phyloP scores from a whole-genome alignment of 2,329 filamentous ascomycete genomes.

The Neonectria ditissima region DNA sequence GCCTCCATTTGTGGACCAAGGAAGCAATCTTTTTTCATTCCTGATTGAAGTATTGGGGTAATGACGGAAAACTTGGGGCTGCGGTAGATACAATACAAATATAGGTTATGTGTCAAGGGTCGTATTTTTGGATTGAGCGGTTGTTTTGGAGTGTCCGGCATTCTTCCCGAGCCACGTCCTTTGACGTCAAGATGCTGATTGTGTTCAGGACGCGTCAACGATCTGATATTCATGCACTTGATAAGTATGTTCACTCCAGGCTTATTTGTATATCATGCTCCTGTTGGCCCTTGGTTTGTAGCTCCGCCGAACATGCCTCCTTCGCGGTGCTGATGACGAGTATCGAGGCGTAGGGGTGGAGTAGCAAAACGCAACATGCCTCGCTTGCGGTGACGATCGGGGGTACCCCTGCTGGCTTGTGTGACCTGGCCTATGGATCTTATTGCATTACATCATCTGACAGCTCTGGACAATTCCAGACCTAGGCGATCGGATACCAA shows the following conservation, averaged over 20 bases:
- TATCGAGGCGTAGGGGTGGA: constrained; percentile 1
- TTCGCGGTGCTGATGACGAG: neutral
- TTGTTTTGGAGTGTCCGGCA: neutral
- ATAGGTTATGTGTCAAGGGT: no score
- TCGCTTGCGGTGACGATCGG: constrained; percentile 13
- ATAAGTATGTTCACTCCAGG: neutral
- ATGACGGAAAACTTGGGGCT: neutral
- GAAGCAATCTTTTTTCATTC: neutral
- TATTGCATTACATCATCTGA: neutral
- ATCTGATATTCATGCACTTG: neutral
- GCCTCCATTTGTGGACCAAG: neutral
- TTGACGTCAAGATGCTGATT: neutral
- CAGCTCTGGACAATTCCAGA: neutral
- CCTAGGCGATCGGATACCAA: constrained; percentile 19
- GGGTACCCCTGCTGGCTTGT: constrained; percentile 10
- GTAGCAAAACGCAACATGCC: constrained; percentile 5
- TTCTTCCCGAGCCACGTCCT: neutral
- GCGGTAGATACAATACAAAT: no score
- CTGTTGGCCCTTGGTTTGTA: neutral
- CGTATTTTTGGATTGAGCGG: neutral
- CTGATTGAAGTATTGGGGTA: neutral
- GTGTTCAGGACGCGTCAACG: neutral
- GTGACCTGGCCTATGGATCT: neutral
- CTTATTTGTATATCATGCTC: no score
- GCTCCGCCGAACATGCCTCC: neutral